Conservation (phyloP, 1,284 basidiomycete genomes). For the Hemileccinum hortonii region DNA sequence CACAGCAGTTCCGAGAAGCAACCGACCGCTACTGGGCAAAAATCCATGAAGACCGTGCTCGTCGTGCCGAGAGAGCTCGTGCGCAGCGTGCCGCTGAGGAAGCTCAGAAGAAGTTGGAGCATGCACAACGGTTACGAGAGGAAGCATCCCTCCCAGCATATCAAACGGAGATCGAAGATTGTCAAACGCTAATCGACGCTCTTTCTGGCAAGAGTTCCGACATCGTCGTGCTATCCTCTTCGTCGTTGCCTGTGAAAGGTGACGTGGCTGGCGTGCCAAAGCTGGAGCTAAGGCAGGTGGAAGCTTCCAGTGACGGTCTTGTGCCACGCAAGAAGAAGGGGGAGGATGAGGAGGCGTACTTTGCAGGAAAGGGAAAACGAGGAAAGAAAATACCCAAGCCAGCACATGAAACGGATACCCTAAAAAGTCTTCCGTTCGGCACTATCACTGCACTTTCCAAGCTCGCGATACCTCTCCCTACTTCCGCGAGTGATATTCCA, state of each 20-base stretch:
- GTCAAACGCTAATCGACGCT: constrained; percentile 89
- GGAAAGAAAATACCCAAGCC: constrained; percentile 55
- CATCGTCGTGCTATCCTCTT: constrained; percentile 50
- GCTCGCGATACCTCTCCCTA: constrained; percentile 89
- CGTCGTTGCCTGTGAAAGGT: constrained; percentile 39
- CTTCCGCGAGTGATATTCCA: constrained; percentile 73
- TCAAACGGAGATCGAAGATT: constrained; percentile 95
- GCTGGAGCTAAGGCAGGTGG: constrained; percentile 84
- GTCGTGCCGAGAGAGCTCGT: constrained; percentile 78
- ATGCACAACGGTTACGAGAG: constrained; percentile 81
- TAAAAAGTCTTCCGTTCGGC: constrained; percentile 66
- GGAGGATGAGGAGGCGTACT: constrained; percentile 82
- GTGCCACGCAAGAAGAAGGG: constrained; percentile 91
- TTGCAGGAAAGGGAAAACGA: constrained; percentile 77
- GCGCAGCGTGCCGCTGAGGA: constrained; percentile 85
- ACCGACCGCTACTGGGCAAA: constrained; percentile 82
- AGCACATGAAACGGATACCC: constrained; percentile 39
- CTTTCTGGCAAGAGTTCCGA: constrained; percentile 76
- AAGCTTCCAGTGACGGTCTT: constrained; percentile 67
- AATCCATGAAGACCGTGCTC: constrained; percentile 80
- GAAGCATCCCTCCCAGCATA: constrained; percentile 91
- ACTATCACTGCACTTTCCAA: constrained; percentile 86
- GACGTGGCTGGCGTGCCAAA: constrained; percentile 75
- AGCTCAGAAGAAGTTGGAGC: constrained; percentile 78
- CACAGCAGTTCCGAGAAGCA: constrained; percentile 71